Conservation (phyloP, 495 filamentous ascomycete species). For the Gamarada debralockiae region DNA sequence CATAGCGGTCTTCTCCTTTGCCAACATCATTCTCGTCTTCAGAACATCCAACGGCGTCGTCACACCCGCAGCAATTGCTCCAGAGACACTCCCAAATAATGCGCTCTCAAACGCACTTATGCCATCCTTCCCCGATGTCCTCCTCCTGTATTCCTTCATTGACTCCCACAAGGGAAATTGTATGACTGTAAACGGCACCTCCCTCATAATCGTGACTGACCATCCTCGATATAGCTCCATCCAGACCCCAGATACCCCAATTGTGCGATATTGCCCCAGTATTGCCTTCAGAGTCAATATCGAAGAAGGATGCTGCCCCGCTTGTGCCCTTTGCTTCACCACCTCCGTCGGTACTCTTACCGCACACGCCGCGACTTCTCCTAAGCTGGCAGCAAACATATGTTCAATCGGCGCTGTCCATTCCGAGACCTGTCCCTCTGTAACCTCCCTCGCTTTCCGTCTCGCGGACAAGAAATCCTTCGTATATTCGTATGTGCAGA, state of each 20-base stretch:
- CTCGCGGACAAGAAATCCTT: conserved; percentile 53
- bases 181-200: conserved; percentile 94
- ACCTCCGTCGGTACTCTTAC: conserved; percentile 95
- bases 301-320: conserved; percentile 63
- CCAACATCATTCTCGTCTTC: conserved; percentile 95
- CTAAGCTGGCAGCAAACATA: conserved; percentile 82
- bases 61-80: conserved; percentile 79
- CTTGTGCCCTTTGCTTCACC: conserved; percentile 93
- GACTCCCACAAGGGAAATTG: conserved; percentile 98
- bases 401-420: conserved; percentile 46
- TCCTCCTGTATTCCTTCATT: conserved; percentile 58
- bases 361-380: conserved; percentile 89
- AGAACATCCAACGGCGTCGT: conserved; percentile 95
- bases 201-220: conserved; percentile 85
- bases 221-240: conserved; percentile 87
- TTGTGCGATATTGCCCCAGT: conserved; percentile 43
- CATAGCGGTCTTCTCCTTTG: conserved; percentile 53
- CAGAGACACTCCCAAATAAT: conserved; percentile 78
- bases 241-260: conserved; percentile 56
- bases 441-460: conserved; percentile 14
- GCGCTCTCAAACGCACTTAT: conserved; percentile 76
- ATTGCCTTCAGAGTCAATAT: conserved; percentile 64
- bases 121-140: conserved; percentile 32
- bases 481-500: conserved; percentile 88
- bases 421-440: conserved; percentile 14